phyloP scores from a whole-genome alignment of 2,329 filamentous ascomycete species.

The Pestalotiopsis fici region DNA sequence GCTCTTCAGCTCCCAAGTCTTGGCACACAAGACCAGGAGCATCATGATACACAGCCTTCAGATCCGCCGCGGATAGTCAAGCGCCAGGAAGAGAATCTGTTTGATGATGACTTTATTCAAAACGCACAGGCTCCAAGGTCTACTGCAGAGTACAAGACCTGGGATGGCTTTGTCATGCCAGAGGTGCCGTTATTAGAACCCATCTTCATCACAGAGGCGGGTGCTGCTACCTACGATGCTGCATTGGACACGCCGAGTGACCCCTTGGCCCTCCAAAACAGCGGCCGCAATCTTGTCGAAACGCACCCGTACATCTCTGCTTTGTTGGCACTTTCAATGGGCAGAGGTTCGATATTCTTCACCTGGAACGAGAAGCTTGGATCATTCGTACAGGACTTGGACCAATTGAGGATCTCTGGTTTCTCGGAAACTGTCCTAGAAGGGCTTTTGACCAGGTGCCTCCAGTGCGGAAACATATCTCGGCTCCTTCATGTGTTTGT shows the following conservation, averaged over 20 bases:
- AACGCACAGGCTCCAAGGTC: conserved; percentile 31
- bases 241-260: conserved; percentile 47
- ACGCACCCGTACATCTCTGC: conserved; percentile 53
- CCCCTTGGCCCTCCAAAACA: conserved; percentile 37
- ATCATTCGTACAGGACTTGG: conserved; percentile 51
- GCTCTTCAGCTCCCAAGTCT: conserved; percentile 19
- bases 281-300: conserved; percentile 44
- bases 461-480: conserved; percentile 48
- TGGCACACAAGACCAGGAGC: conserved; percentile 9
- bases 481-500: conserved; percentile 48
- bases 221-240: conserved; percentile 66
- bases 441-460: conserved; percentile 47
- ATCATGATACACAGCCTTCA: conserved; percentile 5
- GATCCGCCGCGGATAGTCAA: conserved; percentile 23
- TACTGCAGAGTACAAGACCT: conserved; percentile 57
- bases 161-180: conserved; percentile 64
- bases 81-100: conserved; percentile 23
- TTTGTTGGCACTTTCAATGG: conserved; percentile 67
- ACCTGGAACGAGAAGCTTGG: conserved; percentile 53
- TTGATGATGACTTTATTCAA: conserved; percentile 50
- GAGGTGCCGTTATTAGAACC: conserved; percentile 41
- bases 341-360: conserved; percentile 73
- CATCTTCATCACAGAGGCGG: conserved; percentile 69
- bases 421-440: conserved; percentile 52
- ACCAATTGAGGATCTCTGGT: conserved; percentile 54